Percentiles rank a stretch among this genome's conserved stretches.
Evolutionary conservation across 495 filamentous ascomycete genomes (phyloP).

Genomic region (Xylaria bambusicola): DNA sequence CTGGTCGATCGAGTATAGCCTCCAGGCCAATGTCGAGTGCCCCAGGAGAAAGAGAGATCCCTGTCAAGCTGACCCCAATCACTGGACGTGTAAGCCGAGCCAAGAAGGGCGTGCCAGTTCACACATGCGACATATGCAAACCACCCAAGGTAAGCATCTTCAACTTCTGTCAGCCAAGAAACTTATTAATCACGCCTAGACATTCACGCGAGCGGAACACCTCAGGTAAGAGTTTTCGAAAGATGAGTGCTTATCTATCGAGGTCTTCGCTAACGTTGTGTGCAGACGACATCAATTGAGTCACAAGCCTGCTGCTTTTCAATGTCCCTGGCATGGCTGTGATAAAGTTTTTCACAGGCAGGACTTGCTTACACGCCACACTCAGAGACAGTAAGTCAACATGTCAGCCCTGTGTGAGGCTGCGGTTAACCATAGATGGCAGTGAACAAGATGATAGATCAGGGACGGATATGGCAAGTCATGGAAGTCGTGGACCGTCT

Average conservation of each 20-base stretch:
- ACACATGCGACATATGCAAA: conserved; percentile 68
- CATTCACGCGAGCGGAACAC: conserved; percentile 86
- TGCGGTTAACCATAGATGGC: neutral
- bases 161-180: conserved; percentile 1
- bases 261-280: conserved; percentile 17
- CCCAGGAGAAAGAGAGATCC: conserved; percentile 36
- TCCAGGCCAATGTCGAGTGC: conserved; percentile 44
- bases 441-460: conserved; percentile 46
- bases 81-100: conserved; percentile 77
- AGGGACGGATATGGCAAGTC: conserved; percentile 25
- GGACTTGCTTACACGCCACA: conserved; percentile 77
- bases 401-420: neutral
- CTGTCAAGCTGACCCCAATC: conserved; percentile 64
- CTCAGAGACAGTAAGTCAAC: conserved; percentile 74
- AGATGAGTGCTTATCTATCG: neutral
- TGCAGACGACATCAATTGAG: conserved; percentile 82
- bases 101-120: conserved; percentile 80
- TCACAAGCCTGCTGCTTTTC: conserved; percentile 70
- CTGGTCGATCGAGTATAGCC: conserved; percentile 34
- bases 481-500: conserved; percentile 22
- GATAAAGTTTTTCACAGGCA: conserved; percentile 65
- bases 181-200: conserved; percentile 42
- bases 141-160: conserved; percentile 57
- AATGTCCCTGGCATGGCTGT: conserved; percentile 67
- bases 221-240: conserved; percentile 55